Conservation (phyloP, 306 rosid species). For the Erythrophleum fordii region DNA sequence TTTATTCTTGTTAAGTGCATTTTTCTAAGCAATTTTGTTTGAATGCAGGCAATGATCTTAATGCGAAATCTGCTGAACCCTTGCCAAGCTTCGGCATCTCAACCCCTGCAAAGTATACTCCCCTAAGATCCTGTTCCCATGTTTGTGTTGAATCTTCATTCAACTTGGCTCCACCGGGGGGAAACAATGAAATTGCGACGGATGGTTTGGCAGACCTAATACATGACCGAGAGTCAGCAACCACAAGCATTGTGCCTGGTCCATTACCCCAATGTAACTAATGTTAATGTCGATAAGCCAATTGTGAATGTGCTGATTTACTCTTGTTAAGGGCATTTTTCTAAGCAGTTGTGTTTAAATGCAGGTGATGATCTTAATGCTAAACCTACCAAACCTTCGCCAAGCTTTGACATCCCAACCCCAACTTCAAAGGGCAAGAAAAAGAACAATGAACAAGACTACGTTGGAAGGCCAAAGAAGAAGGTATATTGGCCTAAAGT, state of each 20-base stretch:
- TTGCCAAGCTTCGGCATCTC: neutral
- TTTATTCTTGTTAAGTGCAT: neutral
- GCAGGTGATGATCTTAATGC: neutral
- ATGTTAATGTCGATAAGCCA: neutral
- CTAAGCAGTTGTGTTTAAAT: neutral
- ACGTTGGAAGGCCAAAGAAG: conserved; percentile 20
- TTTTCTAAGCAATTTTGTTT: neutral
- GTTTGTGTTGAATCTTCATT: neutral
- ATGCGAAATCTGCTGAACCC: neutral
- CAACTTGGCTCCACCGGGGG: neutral
- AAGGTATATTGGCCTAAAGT: conserved; percentile 51
- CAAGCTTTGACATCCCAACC: neutral
- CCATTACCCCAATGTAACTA: neutral
- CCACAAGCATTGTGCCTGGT: neutral
- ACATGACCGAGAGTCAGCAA: neutral
- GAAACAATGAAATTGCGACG: neutral
- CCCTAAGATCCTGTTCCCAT: neutral
- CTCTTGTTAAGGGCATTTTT: neutral
- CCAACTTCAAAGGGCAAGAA: conserved; percentile 10
- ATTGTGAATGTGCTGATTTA: too few relatives aligned
- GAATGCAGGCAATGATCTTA: neutral
- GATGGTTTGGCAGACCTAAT: neutral
- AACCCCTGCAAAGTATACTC: neutral
- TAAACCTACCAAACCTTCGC: neutral
- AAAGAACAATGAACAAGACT: neutral